Conservation (phyloP, 2,329 filamentous ascomycete genomes). For the Colletotrichum lindemuthianum region DNA sequence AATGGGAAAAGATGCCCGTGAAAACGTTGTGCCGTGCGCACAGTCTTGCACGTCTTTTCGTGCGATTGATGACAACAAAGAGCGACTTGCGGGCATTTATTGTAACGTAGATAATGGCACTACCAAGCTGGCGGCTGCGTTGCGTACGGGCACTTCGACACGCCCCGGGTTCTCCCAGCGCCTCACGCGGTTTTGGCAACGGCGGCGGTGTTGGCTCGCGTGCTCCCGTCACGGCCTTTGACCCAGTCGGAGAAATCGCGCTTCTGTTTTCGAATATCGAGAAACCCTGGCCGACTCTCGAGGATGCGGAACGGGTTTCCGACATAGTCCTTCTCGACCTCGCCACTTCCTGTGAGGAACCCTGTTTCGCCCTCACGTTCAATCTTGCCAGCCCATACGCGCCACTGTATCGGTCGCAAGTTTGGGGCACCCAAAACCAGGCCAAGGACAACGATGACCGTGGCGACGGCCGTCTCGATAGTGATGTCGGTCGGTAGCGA, state of each 20-base stretch:
- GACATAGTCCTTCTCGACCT: conserved; percentile 74
- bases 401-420: conserved; percentile 86
- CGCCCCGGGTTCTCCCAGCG: too few relatives aligned
- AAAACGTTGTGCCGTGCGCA: too few relatives aligned
- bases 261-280: conserved; percentile 85
- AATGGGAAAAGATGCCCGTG: too few relatives aligned
- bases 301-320: conserved; percentile 84
- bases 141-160: too few relatives aligned
- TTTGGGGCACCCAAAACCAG: conserved; percentile 81
- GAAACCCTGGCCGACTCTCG: conserved; percentile 85
- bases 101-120: too few relatives aligned
- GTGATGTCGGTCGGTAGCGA: conserved; percentile 85
- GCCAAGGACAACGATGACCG: conserved; percentile 83
- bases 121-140: too few relatives aligned
- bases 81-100: too few relatives aligned
- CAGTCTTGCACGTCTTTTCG: too few relatives aligned
- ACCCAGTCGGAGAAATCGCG: conserved; percentile 84
- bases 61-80: too few relatives aligned
- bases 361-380: conserved; percentile 77
- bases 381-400: conserved; percentile 84
- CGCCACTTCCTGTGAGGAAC: conserved; percentile 66
- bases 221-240: conserved; percentile 45
- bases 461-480: conserved; percentile 84
- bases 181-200: too few relatives aligned
- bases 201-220: conserved; percentile 15